Percentiles rank a stretch among this genome's conserved stretches.
phyloP scores from a whole-genome alignment of 371 early-diverging fungal genomes.

The Mucor velutinosus region DNA sequence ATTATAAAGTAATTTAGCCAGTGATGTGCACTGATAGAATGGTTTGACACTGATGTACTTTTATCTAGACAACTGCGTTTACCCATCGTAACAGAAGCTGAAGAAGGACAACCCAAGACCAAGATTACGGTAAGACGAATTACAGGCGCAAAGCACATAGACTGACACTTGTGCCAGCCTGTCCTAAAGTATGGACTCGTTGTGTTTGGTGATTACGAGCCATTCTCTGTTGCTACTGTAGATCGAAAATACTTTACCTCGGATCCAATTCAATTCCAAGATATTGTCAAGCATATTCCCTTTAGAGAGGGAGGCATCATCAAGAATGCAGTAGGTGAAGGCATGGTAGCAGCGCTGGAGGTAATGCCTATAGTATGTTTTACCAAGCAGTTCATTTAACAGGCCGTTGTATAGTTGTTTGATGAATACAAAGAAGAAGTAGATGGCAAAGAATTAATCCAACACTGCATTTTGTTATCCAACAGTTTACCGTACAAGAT shows the following conservation, averaged over 20 bases:
- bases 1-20: conserved; percentile 49
- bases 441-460: conserved; percentile 46
- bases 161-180: conserved; percentile 35
- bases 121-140: conserved; percentile 53
- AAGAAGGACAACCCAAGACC: conserved; percentile 56
- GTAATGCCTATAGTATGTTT: conserved; percentile 20
- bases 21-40: neutral
- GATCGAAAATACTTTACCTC: conserved; percentile 61
- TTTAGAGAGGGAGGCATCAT: conserved; percentile 65
- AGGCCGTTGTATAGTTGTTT: conserved; percentile 43
- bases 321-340: conserved; percentile 64
- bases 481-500: conserved; percentile 56
- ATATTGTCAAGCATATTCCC: conserved; percentile 50
- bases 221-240: conserved; percentile 54
- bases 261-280: conserved; percentile 53
- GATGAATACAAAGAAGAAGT: conserved; percentile 53
- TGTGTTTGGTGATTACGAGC: conserved; percentile 70
- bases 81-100: conserved; percentile 54
- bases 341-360: conserved; percentile 68
- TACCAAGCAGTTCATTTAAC: neutral
- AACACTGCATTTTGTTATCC: conserved; percentile 58
- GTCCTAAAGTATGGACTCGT: conserved; percentile 65
- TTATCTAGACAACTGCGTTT: conserved; percentile 55
- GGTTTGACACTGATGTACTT: neutral
- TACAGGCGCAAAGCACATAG: neutral